These are phyloP conservation scores for Moricandia arvensis DNA, from an alignment of 345 rosid species.

Conservation along the genomic window DNA sequence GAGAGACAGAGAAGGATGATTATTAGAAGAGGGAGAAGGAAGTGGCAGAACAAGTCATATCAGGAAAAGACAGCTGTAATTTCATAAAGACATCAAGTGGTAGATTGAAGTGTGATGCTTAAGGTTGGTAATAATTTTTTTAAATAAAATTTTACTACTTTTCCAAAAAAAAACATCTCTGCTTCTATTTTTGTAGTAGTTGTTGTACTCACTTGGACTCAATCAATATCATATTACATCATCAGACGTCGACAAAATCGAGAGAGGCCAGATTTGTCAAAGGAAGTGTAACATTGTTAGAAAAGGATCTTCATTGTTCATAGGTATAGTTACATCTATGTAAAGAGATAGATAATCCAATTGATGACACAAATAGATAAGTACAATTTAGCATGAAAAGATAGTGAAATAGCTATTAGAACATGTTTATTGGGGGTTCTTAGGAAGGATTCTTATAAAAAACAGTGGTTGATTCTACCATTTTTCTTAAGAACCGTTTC, in stretches of 20 bases:
- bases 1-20: conserved; percentile 21
- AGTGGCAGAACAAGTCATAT: conserved; percentile 39
- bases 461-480: no score
- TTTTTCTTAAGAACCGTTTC: no score
- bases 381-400: background rate
- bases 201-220: conserved; percentile 29
- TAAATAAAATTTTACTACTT: conserved; percentile 6
- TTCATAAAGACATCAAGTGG: conserved; percentile 41
- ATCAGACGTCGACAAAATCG: conserved; percentile 26
- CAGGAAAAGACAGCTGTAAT: conserved; percentile 41
- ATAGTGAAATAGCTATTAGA: background rate
- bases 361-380: background rate
- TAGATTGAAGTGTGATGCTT: conserved; percentile 36
- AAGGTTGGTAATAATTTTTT: conserved; percentile 24
- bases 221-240: conserved; percentile 32
- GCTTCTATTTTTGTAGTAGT: conserved; percentile 33
- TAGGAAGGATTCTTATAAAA: no score
- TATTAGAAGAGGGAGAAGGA: conserved; percentile 26
- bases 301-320: conserved; percentile 24
- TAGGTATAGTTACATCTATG: background rate
- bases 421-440: no score
- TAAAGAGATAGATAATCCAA: background rate
- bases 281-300: conserved; percentile 31
- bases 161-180: conserved; percentile 22
- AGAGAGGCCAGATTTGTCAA: conserved; percentile 28